Base-by-base conservation (phyloP, 208 protist genomes). In the Leishmania braziliensis region DNA sequence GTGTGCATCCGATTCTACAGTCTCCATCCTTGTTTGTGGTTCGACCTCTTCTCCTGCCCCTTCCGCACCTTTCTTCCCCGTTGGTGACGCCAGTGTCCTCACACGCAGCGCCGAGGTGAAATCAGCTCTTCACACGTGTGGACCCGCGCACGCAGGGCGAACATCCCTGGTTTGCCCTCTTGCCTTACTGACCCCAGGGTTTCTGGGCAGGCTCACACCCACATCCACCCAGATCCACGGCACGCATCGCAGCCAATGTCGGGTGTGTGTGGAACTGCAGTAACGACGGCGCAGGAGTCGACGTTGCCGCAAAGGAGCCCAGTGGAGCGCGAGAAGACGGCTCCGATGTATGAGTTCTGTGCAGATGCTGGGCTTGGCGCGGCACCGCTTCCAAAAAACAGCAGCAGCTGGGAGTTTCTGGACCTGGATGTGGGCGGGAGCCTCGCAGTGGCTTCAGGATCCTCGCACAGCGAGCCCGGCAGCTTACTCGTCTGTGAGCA, bases 321-420 rank as follows among this genome's bases (percentile, higher is more conserved):
- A 12, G 53, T n/a, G 20, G 58, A 80, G 75, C 68, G 70, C 12
- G 81, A 80, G 20, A 8, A 74, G 58, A 84, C 81, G 1, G 70
- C 56, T 0, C 33, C 48, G 33, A 84, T 84, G 76, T 18, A 26
- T 10, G 23, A 69, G 20, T n/a, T 51, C 0, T 39, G 26, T 9
- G 66, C 48, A 2, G 50, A 8, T 51, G 53, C 16, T n/a, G 48
- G 50, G 50, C 20, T 53, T 23, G 12, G 26, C 68, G 54, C 36
- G 6, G n/a, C 73, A 26, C 18, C 50, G 36, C 73, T 80, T 26
- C 75, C 81, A 3, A 75, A 66, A 26, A 84, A 56, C 81, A 62
- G 62, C 6, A 84, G 81, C 81, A 84, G 81, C 60, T 84, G 81
- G 81, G 81, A 80, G 48, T 33, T 77, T 62, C 70, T 84, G 48